These are phyloP conservation scores for Phytophthora pluvialis DNA, from an alignment of 352 stramenopile species.

Conservation along the genomic window DNA sequence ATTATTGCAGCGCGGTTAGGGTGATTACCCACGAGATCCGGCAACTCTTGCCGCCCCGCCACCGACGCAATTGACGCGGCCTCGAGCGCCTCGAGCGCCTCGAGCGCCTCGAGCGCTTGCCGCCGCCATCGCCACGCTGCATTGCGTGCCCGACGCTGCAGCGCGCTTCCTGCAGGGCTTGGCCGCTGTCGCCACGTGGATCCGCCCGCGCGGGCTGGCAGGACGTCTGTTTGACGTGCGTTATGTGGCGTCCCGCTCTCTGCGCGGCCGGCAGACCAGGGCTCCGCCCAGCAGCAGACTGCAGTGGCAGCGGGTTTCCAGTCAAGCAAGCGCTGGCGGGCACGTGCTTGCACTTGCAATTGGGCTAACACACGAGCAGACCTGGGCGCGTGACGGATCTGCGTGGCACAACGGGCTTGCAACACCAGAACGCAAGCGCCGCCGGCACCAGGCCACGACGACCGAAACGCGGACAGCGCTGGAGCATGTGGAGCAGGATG, in stretches of 20 bases:
- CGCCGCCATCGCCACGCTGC: neutral
- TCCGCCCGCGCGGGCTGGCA: neutral
- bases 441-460: neutral
- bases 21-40: conserved; percentile 23
- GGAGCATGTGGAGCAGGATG: no score
- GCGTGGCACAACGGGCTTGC: conserved; percentile 1
- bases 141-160: neutral
- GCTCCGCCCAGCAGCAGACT: conserved; percentile 1
- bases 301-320: conserved; percentile 8
- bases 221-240: conserved; percentile 17
- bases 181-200: conserved; percentile 11
- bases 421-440: neutral
- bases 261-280: conserved; percentile 6
- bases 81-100: neutral
- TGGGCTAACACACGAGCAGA: conserved; percentile 6
- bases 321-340: conserved; percentile 12
- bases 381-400: conserved; percentile 12
- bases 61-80: neutral
- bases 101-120: neutral
- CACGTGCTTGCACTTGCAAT: conserved; percentile 11
- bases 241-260: conserved; percentile 35
- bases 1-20: conserved; percentile 20
- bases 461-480: neutral
- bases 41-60: conserved; percentile 20
- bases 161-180: neutral